Evolutionary conservation across 1,284 basidiomycete species (phyloP).

Genomic region (Laetiporus sulphureus): DNA sequence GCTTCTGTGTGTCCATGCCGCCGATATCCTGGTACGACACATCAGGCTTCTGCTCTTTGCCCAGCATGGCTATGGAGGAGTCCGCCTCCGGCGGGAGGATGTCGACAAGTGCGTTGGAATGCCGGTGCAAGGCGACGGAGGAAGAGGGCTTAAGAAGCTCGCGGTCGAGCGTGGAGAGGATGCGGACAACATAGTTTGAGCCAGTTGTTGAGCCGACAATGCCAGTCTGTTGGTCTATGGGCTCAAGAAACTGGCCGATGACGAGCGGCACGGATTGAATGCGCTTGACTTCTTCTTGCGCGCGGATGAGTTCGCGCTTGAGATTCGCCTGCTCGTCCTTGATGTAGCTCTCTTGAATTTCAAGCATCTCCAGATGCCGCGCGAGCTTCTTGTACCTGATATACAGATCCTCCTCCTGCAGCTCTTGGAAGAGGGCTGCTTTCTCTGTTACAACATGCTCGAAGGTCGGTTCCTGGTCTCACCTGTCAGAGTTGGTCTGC

Average conservation of each 20-base stretch:
- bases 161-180: conserved; percentile 94
- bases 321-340: conserved; percentile 99
- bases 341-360: conserved; percentile 96
- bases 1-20: conserved; percentile 97
- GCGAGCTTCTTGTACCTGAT: conserved; percentile 93
- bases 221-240: conserved; percentile 96
- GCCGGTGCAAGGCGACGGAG: conserved; percentile 95
- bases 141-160: conserved; percentile 96
- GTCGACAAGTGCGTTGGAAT: conserved; percentile 98
- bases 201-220: conserved; percentile 99
- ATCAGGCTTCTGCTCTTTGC: conserved; percentile 90
- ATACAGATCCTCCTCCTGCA: conserved; percentile 91
- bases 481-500: conserved; percentile 3
- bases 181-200: conserved; percentile 97
- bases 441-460: conserved; percentile 86
- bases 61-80: conserved; percentile 93
- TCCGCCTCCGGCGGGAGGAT: conserved; percentile 98
- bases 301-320: conserved; percentile 95
- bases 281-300: conserved; percentile 98
- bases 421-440: conserved; percentile 75
- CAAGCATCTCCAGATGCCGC: conserved; percentile 89
- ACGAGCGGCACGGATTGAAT: conserved; percentile 99
- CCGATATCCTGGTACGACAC: conserved; percentile 90
- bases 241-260: conserved; percentile 98
- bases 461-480: conserved; percentile 84